phyloP scores from a whole-genome alignment of 148 eudicot species.

The Gaultheria prostrata region DNA sequence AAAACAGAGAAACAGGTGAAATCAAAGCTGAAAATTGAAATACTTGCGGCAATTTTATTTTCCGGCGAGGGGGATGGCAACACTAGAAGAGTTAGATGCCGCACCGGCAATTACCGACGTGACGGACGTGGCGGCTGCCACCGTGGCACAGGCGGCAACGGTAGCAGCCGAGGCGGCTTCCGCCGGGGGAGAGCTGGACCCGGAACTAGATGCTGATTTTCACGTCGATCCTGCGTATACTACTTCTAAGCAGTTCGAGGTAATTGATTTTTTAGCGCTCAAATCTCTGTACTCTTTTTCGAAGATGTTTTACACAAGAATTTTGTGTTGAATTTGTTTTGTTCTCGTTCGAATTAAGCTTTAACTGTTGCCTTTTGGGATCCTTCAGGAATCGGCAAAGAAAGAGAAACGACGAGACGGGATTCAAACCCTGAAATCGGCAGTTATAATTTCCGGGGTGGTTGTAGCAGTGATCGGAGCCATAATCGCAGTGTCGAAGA shows the following conservation, averaged over 20 bases:
- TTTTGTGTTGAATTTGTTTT: neutral
- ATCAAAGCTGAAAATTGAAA: neutral
- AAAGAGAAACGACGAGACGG: neutral
- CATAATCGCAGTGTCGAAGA: neutral
- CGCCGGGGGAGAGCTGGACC: slow-evolving; percentile 2
- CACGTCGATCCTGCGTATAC: neutral
- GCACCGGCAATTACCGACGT: neutral
- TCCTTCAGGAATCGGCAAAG: neutral
- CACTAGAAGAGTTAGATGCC: neutral
- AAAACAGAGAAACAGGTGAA: neutral
- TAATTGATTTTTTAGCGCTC: neutral
- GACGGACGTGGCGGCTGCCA: neutral
- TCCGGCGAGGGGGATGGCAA: neutral
- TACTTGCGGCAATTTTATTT: neutral
- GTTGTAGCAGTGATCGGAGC: slow-evolving; percentile 10
- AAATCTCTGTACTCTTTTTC: neutral
- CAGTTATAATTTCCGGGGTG: slow-evolving; percentile 1
- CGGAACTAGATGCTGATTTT: slow-evolving; percentile 4
- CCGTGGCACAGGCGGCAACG: neutral
- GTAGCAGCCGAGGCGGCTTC: neutral
- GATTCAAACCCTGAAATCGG: slow-evolving; percentile 9
- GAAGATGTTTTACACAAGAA: neutral
- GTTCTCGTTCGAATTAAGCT: neutral
- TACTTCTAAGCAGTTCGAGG: slow-evolving; percentile 15
- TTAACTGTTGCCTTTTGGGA: neutral